Evolutionary conservation across 768 basidiomycete genomes (phyloP), one percentile per base, ranked within the genome.

Genomic region (Naganishia antarctica): DNA sequence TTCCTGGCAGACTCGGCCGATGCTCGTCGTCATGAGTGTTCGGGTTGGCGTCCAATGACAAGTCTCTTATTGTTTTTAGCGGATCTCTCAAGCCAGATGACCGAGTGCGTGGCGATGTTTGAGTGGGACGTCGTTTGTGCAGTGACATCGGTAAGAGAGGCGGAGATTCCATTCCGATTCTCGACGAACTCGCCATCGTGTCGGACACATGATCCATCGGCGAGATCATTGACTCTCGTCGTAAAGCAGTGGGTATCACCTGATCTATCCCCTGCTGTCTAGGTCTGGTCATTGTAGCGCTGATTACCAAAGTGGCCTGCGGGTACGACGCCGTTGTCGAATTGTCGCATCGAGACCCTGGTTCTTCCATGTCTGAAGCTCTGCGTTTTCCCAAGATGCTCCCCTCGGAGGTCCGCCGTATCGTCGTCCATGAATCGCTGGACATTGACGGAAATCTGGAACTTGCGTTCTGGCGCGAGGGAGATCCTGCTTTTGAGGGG

Each of bases 1-100:
- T 69, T 8, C 74, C 70, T 4, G 76, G 76, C 31, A 77, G 48
- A 43, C 69, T 75, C 34, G 49, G 47, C n/a, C 46, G n/a, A 21
- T 18, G 15, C 18, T 61, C 64, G 7, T 57, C 50, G 12, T 41
- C 25, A 41, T 41, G 25, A 41, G 29, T 26, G 16, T 62, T 15
- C n/a, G 7, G 21, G 26, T 60, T 28, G 21, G 43, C 25, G 18
- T 21, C 25, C 28, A n/a, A n/a, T n/a, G 44, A 45, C 25, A 45
- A 4, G 3, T 60, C 28, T 13, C 59, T 29, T 8, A 29, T 8
- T 29, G 15, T 45, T 21, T 18, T 2, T 7, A 50, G n/a, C 11
- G 23, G 12, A 59, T 26, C 58, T 50, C 25, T 13, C 6, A 13
- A 11, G n/a, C 49, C 21, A 4, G 23, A 9, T 25, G 40, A 58